Evolutionary conservation across 225 moss, liverwort and hornwort genomes (phyloP).

Genomic region (Takakia lepidozioides): DNA sequence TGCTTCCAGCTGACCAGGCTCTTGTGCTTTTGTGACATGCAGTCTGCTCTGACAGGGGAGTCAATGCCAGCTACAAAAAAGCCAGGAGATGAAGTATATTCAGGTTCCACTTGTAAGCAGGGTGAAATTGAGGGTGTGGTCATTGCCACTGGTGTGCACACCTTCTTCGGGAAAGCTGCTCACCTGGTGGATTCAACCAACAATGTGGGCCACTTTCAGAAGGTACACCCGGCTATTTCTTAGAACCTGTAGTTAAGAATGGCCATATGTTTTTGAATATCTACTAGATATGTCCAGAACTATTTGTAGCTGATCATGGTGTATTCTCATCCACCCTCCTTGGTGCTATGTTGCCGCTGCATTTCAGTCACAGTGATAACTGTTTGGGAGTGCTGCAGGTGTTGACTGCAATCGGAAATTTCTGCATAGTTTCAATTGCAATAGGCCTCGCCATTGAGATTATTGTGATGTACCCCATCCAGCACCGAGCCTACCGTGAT

Average conservation of each 20-base stretch:
- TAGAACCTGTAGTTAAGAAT: too few relatives aligned
- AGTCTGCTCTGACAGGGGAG: constrained; percentile 60
- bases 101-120: constrained; percentile 63
- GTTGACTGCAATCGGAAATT: constrained; percentile 59
- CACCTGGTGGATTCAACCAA: constrained; percentile 77
- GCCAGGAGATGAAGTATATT: constrained; percentile 52
- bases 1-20: background rate
- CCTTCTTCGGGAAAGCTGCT: constrained; percentile 77
- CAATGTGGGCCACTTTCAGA: constrained; percentile 77
- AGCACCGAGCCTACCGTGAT: constrained; percentile 35
- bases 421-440: constrained; percentile 65
- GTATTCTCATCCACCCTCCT: too few relatives aligned
- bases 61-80: constrained; percentile 56
- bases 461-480: constrained; percentile 61
- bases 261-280: too few relatives aligned
- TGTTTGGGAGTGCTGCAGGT: constrained; percentile 40
- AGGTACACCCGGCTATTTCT: constrained; percentile 23
- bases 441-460: constrained; percentile 51
- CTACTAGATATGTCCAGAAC: too few relatives aligned
- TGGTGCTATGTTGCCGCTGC: too few relatives aligned
- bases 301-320: too few relatives aligned
- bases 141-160: constrained; percentile 72
- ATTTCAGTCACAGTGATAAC: too few relatives aligned
- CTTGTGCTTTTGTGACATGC: constrained; percentile 3
- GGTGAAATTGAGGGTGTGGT: constrained; percentile 70